Conservation (phyloP, 345 rosid genomes). For the Euphorbia pulcherrima region DNA sequence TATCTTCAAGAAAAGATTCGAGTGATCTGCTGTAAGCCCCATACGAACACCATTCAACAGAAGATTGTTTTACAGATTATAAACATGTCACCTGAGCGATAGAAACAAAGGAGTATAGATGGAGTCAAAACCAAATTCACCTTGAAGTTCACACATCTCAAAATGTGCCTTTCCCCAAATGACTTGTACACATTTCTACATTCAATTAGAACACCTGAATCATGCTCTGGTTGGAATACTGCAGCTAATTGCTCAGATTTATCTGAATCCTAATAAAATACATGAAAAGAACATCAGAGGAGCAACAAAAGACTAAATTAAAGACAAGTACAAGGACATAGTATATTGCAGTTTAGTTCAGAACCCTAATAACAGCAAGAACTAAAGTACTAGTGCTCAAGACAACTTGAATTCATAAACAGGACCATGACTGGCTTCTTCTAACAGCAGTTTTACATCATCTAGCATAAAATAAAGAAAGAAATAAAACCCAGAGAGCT, state of each 20-base stretch:
- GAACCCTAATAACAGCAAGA: background rate
- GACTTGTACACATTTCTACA: conserved; percentile 88
- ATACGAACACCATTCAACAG: background rate
- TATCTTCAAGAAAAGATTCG: conserved; percentile 93
- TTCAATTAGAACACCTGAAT: conserved; percentile 76
- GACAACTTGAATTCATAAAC: too few relatives aligned
- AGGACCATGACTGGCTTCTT: too few relatives aligned
- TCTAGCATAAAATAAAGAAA: too few relatives aligned
- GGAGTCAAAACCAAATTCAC: conserved; percentile 37
- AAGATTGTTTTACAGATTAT: background rate
- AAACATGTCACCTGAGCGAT: background rate
- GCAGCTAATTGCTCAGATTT: conserved; percentile 38
- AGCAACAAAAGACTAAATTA: background rate
- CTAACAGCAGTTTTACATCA: too few relatives aligned
- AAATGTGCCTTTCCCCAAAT: conserved; percentile 84
- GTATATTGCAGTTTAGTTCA: background rate
- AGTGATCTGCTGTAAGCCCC: conserved; percentile 83
- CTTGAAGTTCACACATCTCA: conserved; percentile 97
- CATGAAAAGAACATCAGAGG: background rate
- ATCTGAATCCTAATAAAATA: conserved; percentile 44
- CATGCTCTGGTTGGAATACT: conserved; percentile 36
- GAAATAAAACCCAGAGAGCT: too few relatives aligned
- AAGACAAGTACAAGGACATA: background rate
- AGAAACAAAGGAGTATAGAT: background rate
- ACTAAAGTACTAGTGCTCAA: background rate